Evolutionary conservation across 768 basidiomycete genomes (phyloP).

Genomic region (Mrakia frigida): DNA sequence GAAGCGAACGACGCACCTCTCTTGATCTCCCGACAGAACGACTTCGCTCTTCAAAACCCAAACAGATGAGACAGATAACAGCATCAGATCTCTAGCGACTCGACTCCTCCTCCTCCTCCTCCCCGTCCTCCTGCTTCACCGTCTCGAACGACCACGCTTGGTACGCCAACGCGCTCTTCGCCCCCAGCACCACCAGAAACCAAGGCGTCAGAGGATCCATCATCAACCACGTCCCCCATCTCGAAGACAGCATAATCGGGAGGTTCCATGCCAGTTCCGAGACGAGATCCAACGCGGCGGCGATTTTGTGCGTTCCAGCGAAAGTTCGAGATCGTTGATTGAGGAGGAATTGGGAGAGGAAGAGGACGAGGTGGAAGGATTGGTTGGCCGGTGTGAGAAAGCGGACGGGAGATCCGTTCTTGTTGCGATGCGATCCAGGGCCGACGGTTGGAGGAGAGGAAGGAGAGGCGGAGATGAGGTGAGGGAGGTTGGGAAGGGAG

Average conservation of each 20-base stretch:
- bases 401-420: neutral
- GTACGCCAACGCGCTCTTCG: neutral
- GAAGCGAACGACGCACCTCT: too few relatives aligned
- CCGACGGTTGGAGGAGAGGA: neutral
- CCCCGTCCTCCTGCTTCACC: neutral
- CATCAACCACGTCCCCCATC: neutral
- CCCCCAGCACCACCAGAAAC: neutral
- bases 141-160: neutral
- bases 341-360: conserved; percentile 1
- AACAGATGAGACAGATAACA: too few relatives aligned
- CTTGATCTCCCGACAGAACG: too few relatives aligned
- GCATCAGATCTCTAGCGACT: neutral
- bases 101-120: neutral
- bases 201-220: neutral
- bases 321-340: neutral
- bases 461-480: neutral
- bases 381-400: neutral
- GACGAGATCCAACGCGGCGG: neutral
- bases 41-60: too few relatives aligned
- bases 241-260: neutral
- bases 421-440: neutral
- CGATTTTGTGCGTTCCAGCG: neutral
- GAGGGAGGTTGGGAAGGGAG: neutral
- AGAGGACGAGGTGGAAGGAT: neutral
- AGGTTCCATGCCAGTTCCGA: neutral